Conservation (phyloP, 306 rosid genomes). For the Corylus avellana region DNA sequence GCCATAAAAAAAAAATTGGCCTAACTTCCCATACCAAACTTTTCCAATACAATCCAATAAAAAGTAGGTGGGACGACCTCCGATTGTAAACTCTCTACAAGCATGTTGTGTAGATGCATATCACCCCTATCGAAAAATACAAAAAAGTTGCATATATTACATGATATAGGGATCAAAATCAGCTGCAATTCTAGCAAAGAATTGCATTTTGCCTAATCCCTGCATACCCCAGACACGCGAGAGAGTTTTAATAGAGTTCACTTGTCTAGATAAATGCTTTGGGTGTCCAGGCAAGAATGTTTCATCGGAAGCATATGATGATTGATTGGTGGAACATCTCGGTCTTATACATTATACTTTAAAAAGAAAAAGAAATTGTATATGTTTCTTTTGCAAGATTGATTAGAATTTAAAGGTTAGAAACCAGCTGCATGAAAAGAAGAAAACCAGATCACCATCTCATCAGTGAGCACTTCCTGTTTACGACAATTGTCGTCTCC, state of each 20-base stretch:
- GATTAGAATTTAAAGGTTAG: slow-evolving; percentile 25
- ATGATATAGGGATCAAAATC: too few relatives aligned
- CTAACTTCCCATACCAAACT: neutral
- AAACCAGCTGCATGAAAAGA: slow-evolving; percentile 87
- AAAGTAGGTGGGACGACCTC: neutral
- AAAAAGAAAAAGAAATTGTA: neutral
- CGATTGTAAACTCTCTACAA: neutral
- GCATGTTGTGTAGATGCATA: neutral
- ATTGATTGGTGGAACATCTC: too few relatives aligned
- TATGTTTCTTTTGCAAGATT: neutral
- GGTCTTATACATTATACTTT: too few relatives aligned
- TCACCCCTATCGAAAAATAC: too few relatives aligned
- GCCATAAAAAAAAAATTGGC: neutral
- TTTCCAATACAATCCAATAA: neutral
- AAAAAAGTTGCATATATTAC: too few relatives aligned
- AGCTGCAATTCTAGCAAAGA: too few relatives aligned
- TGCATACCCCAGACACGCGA: too few relatives aligned
- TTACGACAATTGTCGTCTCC: slow-evolving; percentile 38
- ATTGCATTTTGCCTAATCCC: too few relatives aligned
- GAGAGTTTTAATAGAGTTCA: too few relatives aligned
- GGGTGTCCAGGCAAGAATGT: too few relatives aligned
- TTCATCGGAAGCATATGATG: too few relatives aligned
- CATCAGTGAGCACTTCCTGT: slow-evolving; percentile 66
- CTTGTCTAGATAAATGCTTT: too few relatives aligned
- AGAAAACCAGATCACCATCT: slow-evolving; percentile 85